Evolutionary conservation across 352 stramenopile species (phyloP).

Genomic region (Pythium rishiriense): DNA sequence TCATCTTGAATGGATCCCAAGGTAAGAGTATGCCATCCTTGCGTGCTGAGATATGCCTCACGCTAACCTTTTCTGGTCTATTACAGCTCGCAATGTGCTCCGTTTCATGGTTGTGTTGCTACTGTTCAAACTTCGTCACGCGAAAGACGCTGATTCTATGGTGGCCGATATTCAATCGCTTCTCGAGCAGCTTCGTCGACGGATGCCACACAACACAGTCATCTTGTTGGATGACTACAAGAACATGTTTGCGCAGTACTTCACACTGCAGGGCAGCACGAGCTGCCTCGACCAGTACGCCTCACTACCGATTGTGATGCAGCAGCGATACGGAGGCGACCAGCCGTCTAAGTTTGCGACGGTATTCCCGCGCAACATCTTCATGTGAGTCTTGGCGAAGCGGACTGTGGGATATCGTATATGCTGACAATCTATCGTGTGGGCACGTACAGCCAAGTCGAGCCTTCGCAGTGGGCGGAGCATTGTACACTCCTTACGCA

Average conservation of each 20-base stretch:
- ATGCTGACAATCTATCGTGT: neutral
- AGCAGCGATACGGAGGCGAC: slow-evolving; percentile 18
- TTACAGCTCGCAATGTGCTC: slow-evolving; percentile 31
- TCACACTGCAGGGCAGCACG: slow-evolving; percentile 42
- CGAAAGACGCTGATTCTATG: neutral
- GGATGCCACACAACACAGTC: slow-evolving; percentile 28
- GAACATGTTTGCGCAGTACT: slow-evolving; percentile 50
- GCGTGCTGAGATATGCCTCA: neutral
- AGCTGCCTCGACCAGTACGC: slow-evolving; percentile 26
- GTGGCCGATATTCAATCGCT: slow-evolving; percentile 35
- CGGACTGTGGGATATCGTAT: neutral
- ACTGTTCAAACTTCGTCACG: slow-evolving; percentile 47
- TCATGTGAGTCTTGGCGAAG: slow-evolving; percentile 21
- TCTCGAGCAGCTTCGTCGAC: slow-evolving; percentile 30
- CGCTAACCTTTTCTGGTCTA: neutral
- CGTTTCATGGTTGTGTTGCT: slow-evolving; percentile 63
- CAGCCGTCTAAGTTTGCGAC: slow-evolving; percentile 8
- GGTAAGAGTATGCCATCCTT: slow-evolving; percentile 29
- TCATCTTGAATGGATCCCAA: slow-evolving; percentile 45
- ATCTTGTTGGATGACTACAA: slow-evolving; percentile 53
- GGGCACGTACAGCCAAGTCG: slow-evolving; percentile 39
- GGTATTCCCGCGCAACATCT: slow-evolving; percentile 26
- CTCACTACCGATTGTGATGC: slow-evolving; percentile 18
- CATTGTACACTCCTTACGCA: slow-evolving; percentile 83
- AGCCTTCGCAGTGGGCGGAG: slow-evolving; percentile 61